phyloP scores from a whole-genome alignment of 805 yeast genomes.

The Wickerhamomyces sydowiorum region DNA sequence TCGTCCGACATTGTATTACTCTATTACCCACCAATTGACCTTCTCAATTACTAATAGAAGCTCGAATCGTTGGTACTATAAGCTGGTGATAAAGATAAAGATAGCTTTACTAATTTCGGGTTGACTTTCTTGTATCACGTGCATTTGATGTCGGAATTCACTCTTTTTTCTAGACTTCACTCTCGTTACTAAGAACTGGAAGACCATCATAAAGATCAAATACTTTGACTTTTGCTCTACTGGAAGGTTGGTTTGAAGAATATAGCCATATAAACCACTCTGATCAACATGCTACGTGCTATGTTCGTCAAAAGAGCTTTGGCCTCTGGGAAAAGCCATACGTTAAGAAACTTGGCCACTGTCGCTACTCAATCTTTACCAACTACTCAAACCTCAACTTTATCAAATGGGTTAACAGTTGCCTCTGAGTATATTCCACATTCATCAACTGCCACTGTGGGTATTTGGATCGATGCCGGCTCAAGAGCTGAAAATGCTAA shows the following conservation, averaged over 20 bases:
- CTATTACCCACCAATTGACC: background rate
- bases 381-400: slow-evolving; percentile 58
- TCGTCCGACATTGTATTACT: slow-evolving; percentile 19
- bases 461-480: slow-evolving; percentile 98
- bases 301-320: background rate
- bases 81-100: too few species aligned
- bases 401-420: slow-evolving; percentile 90
- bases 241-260: too few species aligned
- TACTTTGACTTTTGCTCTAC: too few species aligned
- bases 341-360: slow-evolving; percentile 1
- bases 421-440: slow-evolving; percentile 88
- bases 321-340: background rate
- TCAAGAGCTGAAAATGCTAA: slow-evolving; percentile 88
- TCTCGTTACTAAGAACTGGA: too few species aligned
- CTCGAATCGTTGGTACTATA: too few species aligned
- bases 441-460: slow-evolving; percentile 92
- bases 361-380: slow-evolving; percentile 24
- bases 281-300: background rate
- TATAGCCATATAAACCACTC: too few species aligned
- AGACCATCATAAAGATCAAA: too few species aligned
- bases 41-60: too few species aligned
- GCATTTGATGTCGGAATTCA: too few species aligned
- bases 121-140: too few species aligned
- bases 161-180: too few species aligned
- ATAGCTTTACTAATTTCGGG: too few species aligned